phyloP scores from a whole-genome alignment of 495 filamentous ascomycete species.

The Xylaria flabelliformis region DNA sequence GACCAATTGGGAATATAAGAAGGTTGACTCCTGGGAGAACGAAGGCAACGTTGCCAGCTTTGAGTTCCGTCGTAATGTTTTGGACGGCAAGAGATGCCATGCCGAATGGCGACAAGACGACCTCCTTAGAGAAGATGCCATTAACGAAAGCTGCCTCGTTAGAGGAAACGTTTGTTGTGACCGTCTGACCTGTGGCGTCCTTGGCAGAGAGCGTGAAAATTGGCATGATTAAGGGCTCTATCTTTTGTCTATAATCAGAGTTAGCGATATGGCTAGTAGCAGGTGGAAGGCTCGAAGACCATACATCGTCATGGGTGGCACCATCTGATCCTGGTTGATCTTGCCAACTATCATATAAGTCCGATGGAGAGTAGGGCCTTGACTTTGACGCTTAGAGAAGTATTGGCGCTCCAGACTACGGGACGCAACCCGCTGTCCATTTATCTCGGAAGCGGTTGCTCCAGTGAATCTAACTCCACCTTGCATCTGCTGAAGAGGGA shows the following conservation, averaged over 20 bases:
- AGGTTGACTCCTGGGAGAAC: slow-evolving; percentile 70
- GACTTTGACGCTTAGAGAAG: not conserved
- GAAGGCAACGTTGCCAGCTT: slow-evolving; percentile 58
- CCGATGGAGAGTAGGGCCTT: slow-evolving; percentile 48
- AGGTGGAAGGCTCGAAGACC: slow-evolving; percentile 22
- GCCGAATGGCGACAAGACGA: slow-evolving; percentile 48
- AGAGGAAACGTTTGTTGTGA: slow-evolving; percentile 67
- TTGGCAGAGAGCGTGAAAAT: slow-evolving; percentile 63
- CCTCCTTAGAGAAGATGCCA: slow-evolving; percentile 66
- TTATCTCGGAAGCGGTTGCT: slow-evolving; percentile 61
- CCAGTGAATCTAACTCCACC: slow-evolving; percentile 65
- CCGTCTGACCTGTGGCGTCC: slow-evolving; percentile 47
- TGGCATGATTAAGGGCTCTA: slow-evolving; percentile 68
- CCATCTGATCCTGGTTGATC: slow-evolving; percentile 54
- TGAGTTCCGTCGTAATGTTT: slow-evolving; percentile 39
- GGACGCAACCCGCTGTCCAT: slow-evolving; percentile 30
- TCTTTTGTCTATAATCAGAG: slow-evolving; percentile 39
- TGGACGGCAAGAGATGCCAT: slow-evolving; percentile 50
- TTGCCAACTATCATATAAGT: slow-evolving; percentile 61
- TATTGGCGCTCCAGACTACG: slow-evolving; percentile 30
- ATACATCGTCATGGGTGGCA: slow-evolving; percentile 48
- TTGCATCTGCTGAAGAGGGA: slow-evolving; percentile 61
- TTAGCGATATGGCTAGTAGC: not conserved
- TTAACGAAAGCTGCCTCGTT: slow-evolving; percentile 72
- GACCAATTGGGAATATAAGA: slow-evolving; percentile 70